Evolutionary conservation across 2,329 filamentous ascomycete species (phyloP), one percentile per base, ranked within the genome.

Genomic region (Exserohilum rostratum): DNA sequence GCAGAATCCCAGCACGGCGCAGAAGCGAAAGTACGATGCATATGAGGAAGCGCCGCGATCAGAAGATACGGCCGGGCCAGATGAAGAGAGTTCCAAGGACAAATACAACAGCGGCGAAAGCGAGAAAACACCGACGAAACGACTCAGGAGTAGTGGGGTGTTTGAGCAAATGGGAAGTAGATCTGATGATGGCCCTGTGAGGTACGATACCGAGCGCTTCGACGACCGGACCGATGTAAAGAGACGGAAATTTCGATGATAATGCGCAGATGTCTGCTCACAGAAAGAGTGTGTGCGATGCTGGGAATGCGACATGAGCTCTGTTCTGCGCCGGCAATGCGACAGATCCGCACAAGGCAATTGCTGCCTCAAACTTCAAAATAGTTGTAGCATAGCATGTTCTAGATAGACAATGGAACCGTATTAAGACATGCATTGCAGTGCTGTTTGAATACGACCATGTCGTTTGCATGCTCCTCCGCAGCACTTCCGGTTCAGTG

Each of bases 11-110:
- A 67, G 64, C 34, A 73, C 69, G 12, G 61, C 70, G n/a, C 68
- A 71, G 44, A 73, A 73, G 53, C 67, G 71, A 35, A 73, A 73
- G 55, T 68, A 62, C 45, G 57, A 69, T 43, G 62, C 60, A 3
- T 64, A 68, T 18, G 69, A 67, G 29, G 62, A 65, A n/a, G 62
- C 62, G 10, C 53, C 58, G 3, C 58, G 37, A 13, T 58, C 62
- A 52, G 67, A 58, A 10, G 63, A 55, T 20, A 53, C 58, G 3
- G 57, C 44, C 15, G 64, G 64, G 2, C 51, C 48, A 9, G 67
- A 65, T 11, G 55, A 59, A 15, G 59, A 62, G 13, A 39, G 45
- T 15, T 53, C 45, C 39, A 53, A 35, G 30, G 53, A 53, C 35
- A 50, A 51, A 49, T 48, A 43, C 9, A 47, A 52, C 44, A 51